A percentile compares a stretch with the other conserved stretches of the same genome.
Evolutionary conservation across 2,329 filamentous ascomycete species (phyloP).

Genomic region (Podosphaera fusca): DNA sequence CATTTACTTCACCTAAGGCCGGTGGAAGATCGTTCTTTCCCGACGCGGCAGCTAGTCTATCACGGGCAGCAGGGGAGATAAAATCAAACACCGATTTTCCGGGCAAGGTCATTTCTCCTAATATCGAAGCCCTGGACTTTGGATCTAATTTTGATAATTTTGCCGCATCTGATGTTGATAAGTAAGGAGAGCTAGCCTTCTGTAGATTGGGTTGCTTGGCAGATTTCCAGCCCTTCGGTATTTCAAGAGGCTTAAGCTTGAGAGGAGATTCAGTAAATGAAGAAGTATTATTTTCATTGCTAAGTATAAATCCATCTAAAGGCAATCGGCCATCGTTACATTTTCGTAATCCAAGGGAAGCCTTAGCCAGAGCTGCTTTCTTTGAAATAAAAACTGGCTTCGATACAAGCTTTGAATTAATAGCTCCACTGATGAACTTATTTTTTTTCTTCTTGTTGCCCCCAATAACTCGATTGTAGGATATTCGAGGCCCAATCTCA

Average conservation of each 20-base stretch:
- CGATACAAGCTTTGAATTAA: slow-evolving; percentile 39
- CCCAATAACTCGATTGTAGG: slow-evolving; percentile 62
- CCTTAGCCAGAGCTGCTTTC: slow-evolving; percentile 24
- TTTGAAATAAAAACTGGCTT: slow-evolving; percentile 59
- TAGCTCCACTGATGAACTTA: slow-evolving; percentile 30
- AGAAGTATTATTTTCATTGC: slow-evolving; percentile 26
- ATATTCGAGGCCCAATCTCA: slow-evolving; percentile 73
- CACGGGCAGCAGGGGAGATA: slow-evolving; percentile 53
- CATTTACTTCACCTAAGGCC: slow-evolving; percentile 52
- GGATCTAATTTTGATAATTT: slow-evolving; percentile 56
- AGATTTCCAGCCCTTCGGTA: slow-evolving; percentile 55
- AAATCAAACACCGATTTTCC: slow-evolving; percentile 95
- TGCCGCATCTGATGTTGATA: slow-evolving; percentile 55
- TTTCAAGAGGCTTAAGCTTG: slow-evolving; percentile 38
- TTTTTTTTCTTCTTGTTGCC: slow-evolving; percentile 67
- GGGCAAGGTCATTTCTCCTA: slow-evolving; percentile 62
- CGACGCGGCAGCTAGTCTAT: slow-evolving; percentile 51
- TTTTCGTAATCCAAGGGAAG: slow-evolving; percentile 30
- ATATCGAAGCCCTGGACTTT: slow-evolving; percentile 49
- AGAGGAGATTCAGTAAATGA: slow-evolving; percentile 20
- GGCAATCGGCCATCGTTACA: slow-evolving; percentile 70
- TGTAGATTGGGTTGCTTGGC: slow-evolving; percentile 22
- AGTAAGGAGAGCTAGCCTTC: slow-evolving; percentile 21
- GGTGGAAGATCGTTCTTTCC: slow-evolving; percentile 57
- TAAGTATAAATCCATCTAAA: slow-evolving; percentile 57